Conservation (phyloP, 2,329 filamentous ascomycete species). For the Diaporthe vexans region DNA sequence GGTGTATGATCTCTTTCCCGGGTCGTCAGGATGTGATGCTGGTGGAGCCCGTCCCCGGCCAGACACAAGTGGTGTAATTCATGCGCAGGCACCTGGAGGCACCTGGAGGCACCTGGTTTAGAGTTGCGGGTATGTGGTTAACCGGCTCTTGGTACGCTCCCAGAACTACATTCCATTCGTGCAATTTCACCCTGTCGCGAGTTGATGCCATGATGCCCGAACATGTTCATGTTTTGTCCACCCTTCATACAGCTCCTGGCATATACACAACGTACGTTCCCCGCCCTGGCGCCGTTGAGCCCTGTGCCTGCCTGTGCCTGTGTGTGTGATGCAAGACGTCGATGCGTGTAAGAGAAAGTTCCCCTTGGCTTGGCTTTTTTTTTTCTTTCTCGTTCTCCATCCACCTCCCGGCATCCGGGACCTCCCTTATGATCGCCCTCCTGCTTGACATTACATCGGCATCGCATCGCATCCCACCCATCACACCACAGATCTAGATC, state of each 20-base stretch:
- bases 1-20: not conserved
- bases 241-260: not conserved
- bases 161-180: constrained; percentile 24
- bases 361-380: constrained; percentile 5
- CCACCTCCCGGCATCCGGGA: not conserved
- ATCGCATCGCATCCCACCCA: constrained; percentile 15
- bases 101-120: not conserved
- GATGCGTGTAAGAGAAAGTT: constrained; percentile 17
- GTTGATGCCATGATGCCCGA: constrained; percentile 17
- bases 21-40: constrained; percentile 18
- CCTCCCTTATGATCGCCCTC: constrained; percentile 15
- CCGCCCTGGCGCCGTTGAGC: not conserved
- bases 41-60: constrained; percentile 22
- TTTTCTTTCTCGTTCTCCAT: not conserved
- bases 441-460: constrained; percentile 18
- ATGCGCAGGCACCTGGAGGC: not conserved
- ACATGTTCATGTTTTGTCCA: constrained; percentile 19
- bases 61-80: constrained; percentile 18
- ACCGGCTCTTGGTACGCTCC: constrained; percentile 23
- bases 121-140: constrained; percentile 31
- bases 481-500: constrained; percentile 32
- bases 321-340: constrained; percentile 2
- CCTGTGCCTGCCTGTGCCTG: not conserved
- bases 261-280: not conserved
- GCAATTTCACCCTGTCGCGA: constrained; percentile 28